Evolutionary conservation across 208 protist genomes (phyloP), one percentile per base, ranked within the genome.

Genomic region (Wallacemonas sp.): DNA sequence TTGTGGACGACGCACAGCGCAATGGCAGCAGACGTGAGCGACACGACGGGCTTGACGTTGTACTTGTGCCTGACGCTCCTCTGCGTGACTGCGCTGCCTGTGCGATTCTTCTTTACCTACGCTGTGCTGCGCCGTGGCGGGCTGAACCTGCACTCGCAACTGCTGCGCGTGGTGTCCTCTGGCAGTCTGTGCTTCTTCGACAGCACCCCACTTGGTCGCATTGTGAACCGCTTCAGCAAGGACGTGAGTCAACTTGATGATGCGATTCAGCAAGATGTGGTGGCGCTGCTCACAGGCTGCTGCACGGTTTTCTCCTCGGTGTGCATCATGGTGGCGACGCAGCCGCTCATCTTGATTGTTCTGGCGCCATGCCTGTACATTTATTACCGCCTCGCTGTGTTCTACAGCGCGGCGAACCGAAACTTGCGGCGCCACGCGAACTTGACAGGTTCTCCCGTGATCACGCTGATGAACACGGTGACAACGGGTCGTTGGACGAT

Each of bases 221-320:
- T 99, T 26, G 47, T 99, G 21, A 98, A 98, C 62, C 82, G 98
- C 30, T 98, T 99, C 73, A 86, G 79, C 17, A 88, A 90, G 19
- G 97, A 99, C 59, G 82, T 97, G 22, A 70, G 74, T 15, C 67
- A 46, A 14, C 66, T 98, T 9, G 94, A 98, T 66, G 61, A 69
- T 28, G 68, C 68, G 45, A 62, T 95, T n/a, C 79, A 49, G 19
- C n/a, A n/a, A n/a, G n/a, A n/a, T n/a, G 22, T 54, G 17, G 21
- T 39, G 17, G 63, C 69, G 31, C 17, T 93, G 27, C 70, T 91
- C 12, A 77, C 80, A 47, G 42, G 81, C 22, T 62, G 79, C 26
- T 31, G 82, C 15, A 85, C 62, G n/a, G 70, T 76, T 17, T 22
- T 84, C 17, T 70, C 71, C 30, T 47, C 82, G 0, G 76, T 79